These are phyloP conservation scores for Ogataea naganishii DNA, from an alignment of 805 yeast genomes.

Conservation along the genomic window DNA sequence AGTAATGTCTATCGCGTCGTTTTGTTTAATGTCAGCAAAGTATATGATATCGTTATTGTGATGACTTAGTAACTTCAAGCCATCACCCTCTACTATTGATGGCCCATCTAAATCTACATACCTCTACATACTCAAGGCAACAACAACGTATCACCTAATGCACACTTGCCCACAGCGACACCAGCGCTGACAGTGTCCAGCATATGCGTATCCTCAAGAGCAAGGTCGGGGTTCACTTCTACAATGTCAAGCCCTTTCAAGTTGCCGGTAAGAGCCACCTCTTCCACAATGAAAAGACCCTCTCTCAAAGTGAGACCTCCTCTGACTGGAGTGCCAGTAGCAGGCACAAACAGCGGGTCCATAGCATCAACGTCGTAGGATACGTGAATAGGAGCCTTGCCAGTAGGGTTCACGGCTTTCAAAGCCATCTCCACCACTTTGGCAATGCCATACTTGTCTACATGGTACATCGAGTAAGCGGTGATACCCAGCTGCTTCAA, in stretches of 20 bases:
- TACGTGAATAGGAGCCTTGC: conserved; percentile 69
- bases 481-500: conserved; percentile 63
- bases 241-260: conserved; percentile 85
- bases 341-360: conserved; percentile 90
- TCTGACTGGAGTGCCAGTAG: conserved; percentile 96
- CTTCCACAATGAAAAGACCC: conserved; percentile 87
- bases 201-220: conserved; percentile 65
- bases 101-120: no score
- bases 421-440: conserved; percentile 89
- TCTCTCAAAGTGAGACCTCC: conserved; percentile 94
- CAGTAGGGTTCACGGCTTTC: conserved; percentile 63
- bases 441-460: conserved; percentile 89
- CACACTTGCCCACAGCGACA: conserved; percentile 85
- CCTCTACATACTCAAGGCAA: no score
- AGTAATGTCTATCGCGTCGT: no score
- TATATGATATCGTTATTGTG: no score
- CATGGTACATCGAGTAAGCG: conserved; percentile 92
- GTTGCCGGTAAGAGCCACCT: conserved; percentile 83
- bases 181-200: conserved; percentile 86
- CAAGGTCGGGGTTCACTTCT: conserved; percentile 87
- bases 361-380: conserved; percentile 96
- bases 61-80: no score
- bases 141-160: conserved; percentile 90
- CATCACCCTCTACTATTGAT: no score
- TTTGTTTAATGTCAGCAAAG: no score